phyloP scores from a whole-genome alignment of 306 rosid genomes.

The Quercus robur region DNA sequence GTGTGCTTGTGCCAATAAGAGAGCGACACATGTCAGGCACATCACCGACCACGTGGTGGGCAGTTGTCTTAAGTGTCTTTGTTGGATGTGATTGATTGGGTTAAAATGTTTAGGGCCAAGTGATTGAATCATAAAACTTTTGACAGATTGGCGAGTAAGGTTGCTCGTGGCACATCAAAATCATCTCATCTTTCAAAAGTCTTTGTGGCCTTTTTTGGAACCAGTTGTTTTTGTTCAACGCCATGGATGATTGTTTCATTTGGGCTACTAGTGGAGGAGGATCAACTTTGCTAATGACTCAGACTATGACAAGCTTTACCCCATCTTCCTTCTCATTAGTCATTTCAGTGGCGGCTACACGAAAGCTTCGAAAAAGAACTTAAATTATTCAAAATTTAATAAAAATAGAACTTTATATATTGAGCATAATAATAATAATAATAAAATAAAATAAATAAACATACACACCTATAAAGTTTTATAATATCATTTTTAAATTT shows the following conservation, averaged over 20 bases:
- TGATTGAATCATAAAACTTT: constrained; percentile 5
- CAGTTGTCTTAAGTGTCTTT: constrained; percentile 3
- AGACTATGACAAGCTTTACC: background rate
- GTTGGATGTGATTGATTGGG: constrained; percentile 20
- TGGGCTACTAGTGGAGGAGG: too few relatives aligned
- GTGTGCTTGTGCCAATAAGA: background rate
- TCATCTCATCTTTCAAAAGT: background rate
- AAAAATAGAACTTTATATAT: too few relatives aligned
- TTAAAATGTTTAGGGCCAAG: background rate
- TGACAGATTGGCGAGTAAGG: background rate
- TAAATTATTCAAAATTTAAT: too few relatives aligned
- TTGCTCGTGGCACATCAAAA: background rate
- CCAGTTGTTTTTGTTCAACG: background rate
- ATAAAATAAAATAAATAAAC: too few relatives aligned
- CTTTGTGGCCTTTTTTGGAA: background rate
- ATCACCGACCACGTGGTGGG: constrained; percentile 24
- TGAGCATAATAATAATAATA: too few relatives aligned
- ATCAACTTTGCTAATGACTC: background rate
- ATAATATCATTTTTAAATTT: too few relatives aligned
- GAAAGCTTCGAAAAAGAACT: too few relatives aligned
- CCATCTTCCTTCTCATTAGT: too few relatives aligned
- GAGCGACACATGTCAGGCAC: constrained; percentile 14
- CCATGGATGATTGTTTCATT: background rate
- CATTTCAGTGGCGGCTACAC: too few relatives aligned
- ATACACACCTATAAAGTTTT: too few relatives aligned